phyloP scores from a whole-genome alignment of 345 rosid species.

The Eucalyptus tenuipes region DNA sequence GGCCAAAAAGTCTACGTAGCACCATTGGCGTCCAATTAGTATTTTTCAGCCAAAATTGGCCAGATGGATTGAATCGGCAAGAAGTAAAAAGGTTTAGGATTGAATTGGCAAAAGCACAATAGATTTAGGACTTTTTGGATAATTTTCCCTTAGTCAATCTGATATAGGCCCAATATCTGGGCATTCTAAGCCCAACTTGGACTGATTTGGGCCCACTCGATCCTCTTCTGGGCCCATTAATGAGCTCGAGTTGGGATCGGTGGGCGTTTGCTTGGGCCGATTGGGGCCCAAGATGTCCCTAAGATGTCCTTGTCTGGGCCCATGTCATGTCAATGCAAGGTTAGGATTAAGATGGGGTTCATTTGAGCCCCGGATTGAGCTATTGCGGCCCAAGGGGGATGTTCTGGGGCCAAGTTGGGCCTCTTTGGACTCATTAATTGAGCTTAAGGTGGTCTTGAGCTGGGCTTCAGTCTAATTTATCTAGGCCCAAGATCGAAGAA shows the following conservation, averaged over 20 bases:
- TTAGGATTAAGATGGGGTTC: not conserved
- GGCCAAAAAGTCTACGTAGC: no score
- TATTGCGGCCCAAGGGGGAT: not conserved
- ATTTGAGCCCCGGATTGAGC: not conserved
- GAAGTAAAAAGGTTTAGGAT: no score
- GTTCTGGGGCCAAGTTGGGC: not conserved
- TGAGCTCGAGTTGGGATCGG: not conserved
- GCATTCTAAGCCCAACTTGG: not conserved
- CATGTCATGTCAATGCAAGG: not conserved
- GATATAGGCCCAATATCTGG: not conserved
- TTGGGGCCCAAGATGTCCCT: not conserved
- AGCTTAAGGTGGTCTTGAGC: not conserved
- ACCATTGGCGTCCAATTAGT: no score
- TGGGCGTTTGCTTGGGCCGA: not conserved
- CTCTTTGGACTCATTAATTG: not conserved
- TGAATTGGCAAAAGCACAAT: no score
- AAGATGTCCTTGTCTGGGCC: not conserved
- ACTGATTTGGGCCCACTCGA: not conserved
- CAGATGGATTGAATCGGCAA: no score
- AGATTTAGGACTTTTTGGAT: no score
- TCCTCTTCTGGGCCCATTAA: not conserved
- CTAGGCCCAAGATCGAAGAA: not conserved
- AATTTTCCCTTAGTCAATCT: no score
- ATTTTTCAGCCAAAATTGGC: no score
- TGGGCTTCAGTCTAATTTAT: not conserved